Evolutionary conservation across 306 rosid species (phyloP), one percentile per base, ranked within the genome.

Genomic region (Cucurbita ficifolia): DNA sequence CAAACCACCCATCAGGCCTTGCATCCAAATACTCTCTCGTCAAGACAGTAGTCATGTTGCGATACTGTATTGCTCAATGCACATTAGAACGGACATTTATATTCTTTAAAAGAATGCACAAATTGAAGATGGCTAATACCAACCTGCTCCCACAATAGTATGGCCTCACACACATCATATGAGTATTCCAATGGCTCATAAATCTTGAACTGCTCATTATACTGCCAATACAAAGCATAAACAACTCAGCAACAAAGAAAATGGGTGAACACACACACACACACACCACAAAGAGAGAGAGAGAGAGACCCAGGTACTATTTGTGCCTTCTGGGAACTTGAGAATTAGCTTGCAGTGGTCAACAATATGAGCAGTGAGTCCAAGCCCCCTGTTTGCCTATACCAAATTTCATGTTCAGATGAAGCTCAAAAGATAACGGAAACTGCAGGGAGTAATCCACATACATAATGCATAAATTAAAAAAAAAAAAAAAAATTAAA

Each of bases 131-230:
- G 40, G 60, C 72, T n/a, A 75, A 42, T 72, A 76, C 77, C 71
- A 60, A 94, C 99, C 97, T 94, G 99, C 75, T 91, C 99, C 99
- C 99, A 94, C 52, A 94, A 75, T 61, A 94, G 70, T 76, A 94
- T 69, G 35, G 99, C 78, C 82, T 94, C 97, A 73, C 99, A 94
- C 36, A 91, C 81, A 63, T 87, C 92, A 73, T 87, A 90, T 5
- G 70, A 76, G 83, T 89, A 94, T 83, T 87, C 95, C 86, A 94
- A 81, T 48, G 97, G 91, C 76, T 94, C 99, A 78, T 80, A 94
- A 19, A 76, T 63, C 82, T 94, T 94, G 82, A 94, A 94, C 77
- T 94, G 99, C 51, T 43, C 85, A 78, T 90, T 94, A 76, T 90
- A 94, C 99, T 94, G 95, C 84, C 81, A 80, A 36, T 7, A 76